Conservation (phyloP, 106 monocot genomes). For the Platanthera guangdongensis region DNA sequence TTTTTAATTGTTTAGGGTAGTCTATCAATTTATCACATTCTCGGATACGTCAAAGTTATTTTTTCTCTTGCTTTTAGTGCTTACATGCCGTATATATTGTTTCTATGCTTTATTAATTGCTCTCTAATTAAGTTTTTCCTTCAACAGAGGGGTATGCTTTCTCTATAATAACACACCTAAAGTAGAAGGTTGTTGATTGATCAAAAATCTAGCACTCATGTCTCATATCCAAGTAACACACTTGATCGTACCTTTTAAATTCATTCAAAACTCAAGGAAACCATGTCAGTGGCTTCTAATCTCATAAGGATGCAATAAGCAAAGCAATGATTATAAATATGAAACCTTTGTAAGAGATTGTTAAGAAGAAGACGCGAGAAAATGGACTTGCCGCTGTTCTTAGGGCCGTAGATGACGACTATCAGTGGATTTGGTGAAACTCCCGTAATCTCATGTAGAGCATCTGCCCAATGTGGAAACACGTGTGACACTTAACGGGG, state of each 20-base stretch:
- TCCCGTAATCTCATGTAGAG: conserved; percentile 24
- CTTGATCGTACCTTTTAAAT: conserved; percentile 42
- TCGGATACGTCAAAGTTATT: no score
- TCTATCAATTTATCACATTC: no score
- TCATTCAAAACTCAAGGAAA: not conserved
- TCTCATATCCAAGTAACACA: conserved; percentile 87
- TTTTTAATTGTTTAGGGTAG: no score
- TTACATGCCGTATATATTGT: no score
- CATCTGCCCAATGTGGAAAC: conserved; percentile 43
- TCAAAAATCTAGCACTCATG: conserved; percentile 93
- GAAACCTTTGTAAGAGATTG: conserved; percentile 50
- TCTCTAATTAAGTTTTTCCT: conserved; percentile 7
- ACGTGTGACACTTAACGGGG: no score
- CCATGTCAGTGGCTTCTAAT: not conserved
- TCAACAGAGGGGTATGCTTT: conserved; percentile 97
- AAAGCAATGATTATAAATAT: not conserved
- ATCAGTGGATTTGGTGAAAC: conserved; percentile 23
- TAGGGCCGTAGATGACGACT: conserved; percentile 61
- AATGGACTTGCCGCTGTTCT: conserved; percentile 90
- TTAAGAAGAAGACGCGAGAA: conserved; percentile 84
- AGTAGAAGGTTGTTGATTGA: conserved; percentile 97
- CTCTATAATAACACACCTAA: conserved; percentile 99
- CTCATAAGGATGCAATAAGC: not conserved
- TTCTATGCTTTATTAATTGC: not conserved
- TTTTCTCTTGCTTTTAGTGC: no score